These are phyloP conservation scores for Skeletonema costatum DNA, from an alignment of 108 stramenopile genomes.

Conservation along the genomic window DNA sequence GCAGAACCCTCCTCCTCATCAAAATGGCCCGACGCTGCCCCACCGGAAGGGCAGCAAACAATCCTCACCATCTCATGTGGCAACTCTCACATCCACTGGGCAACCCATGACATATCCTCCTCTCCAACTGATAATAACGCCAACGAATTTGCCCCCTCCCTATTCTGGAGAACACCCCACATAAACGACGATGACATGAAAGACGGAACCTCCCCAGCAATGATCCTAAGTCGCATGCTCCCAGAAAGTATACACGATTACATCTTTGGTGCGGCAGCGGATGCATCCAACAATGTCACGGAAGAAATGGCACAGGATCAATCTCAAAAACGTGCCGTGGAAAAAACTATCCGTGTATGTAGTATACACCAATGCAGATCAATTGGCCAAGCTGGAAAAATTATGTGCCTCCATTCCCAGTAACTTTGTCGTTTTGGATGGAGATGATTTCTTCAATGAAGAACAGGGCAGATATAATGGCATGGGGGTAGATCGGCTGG, in stretches of 20 bases:
- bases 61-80: slow-evolving; percentile 53
- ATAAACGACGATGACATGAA: slow-evolving; percentile 14
- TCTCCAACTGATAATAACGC: too few species aligned
- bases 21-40: slow-evolving; percentile 24
- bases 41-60: slow-evolving; percentile 17
- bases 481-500: slow-evolving; percentile 79
- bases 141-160: slow-evolving; percentile 44
- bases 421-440: slow-evolving; percentile 51
- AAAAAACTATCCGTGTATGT: slow-evolving; percentile 57
- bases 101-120: slow-evolving; percentile 48
- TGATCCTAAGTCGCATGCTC: slow-evolving; percentile 27
- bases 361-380: slow-evolving; percentile 55
- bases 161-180: slow-evolving; percentile 67
- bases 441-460: slow-evolving; percentile 64
- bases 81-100: slow-evolving; percentile 75
- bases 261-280: slow-evolving; percentile 28
- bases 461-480: slow-evolving; percentile 64
- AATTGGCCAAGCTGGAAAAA: slow-evolving; percentile 29
- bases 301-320: slow-evolving; percentile 18
- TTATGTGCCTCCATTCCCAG: slow-evolving; percentile 54
- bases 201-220: neutral
- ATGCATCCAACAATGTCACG: slow-evolving; percentile 15
- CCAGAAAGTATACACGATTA: slow-evolving; percentile 42
- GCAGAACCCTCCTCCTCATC: neutral
- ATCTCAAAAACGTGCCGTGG: slow-evolving; percentile 10